Percentiles rank a stretch among this genome's conserved stretches.
These are phyloP conservation scores for Trichosporon coremiiforme DNA, from an alignment of 1,284 basidiomycete species.

Conservation along the genomic window DNA sequence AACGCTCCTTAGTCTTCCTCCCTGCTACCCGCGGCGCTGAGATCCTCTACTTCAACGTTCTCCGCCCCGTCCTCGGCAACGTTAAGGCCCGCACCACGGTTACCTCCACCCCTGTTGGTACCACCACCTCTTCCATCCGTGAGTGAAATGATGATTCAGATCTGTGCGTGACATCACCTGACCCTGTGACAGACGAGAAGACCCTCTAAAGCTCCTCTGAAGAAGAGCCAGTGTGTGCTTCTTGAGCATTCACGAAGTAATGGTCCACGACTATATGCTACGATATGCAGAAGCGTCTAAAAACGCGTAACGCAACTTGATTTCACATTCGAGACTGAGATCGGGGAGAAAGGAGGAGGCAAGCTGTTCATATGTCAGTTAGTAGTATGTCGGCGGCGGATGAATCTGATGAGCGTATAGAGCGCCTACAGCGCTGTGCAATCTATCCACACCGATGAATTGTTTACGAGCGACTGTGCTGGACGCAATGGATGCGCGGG, in stretches of 20 bases:
- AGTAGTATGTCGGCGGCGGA: conserved; percentile 16
- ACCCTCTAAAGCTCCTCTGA: conserved; percentile 22
- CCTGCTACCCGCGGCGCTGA: conserved; percentile 68
- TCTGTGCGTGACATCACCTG: conserved; percentile 15
- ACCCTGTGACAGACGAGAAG: conserved; percentile 26
- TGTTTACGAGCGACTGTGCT: background rate
- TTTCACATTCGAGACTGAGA: background rate
- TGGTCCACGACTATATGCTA: conserved; percentile 17
- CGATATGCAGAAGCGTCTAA: conserved; percentile 17
- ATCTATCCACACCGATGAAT: background rate
- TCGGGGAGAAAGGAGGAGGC: conserved; percentile 8
- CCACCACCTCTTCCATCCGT: conserved; percentile 13
- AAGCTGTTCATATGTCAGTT: conserved; percentile 14
- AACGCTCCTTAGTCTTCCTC: conserved; percentile 46
- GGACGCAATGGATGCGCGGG: background rate
- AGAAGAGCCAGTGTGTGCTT: conserved; percentile 12
- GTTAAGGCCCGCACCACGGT: conserved; percentile 17
- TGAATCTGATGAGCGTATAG: conserved; percentile 7
- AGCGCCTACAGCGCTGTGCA: background rate
- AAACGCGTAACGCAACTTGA: conserved; percentile 6
- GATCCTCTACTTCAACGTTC: conserved; percentile 65
- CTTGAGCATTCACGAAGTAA: conserved; percentile 4
- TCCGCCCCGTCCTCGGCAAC: conserved; percentile 69
- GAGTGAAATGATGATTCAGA: background rate
- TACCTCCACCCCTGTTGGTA: conserved; percentile 2